phyloP scores from a whole-genome alignment of 1,139 yeast genomes.

The Geotrichum restrictum region DNA sequence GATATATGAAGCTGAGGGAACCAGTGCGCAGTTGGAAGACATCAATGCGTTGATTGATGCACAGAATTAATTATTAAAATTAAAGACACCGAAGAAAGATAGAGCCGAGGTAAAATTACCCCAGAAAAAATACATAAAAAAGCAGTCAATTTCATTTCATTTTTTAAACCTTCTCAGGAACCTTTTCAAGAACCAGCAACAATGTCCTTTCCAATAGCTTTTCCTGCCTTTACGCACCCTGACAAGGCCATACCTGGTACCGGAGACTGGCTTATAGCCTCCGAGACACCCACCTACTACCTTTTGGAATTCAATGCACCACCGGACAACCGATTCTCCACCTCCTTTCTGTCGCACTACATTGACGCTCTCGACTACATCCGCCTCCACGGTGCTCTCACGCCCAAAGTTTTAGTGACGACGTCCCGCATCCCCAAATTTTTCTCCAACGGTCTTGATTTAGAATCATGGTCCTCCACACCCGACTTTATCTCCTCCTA shows the following conservation, averaged over 20 bases:
- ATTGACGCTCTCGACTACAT: conserved; percentile 36
- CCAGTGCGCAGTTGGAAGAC: conserved; percentile 97
- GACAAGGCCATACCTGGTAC: conserved; percentile 16
- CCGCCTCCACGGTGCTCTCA: conserved; percentile 26
- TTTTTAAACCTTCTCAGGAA: too few species aligned
- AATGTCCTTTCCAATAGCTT: conserved; percentile 25
- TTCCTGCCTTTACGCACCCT: conserved; percentile 26
- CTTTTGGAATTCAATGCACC: conserved; percentile 34
- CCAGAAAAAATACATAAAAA: too few species aligned
- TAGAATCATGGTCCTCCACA: conserved; percentile 35
- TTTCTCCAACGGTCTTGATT: conserved; percentile 42
- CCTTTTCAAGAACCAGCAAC: too few species aligned
- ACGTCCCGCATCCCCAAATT: conserved; percentile 39
- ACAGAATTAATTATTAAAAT: conserved; percentile 19
- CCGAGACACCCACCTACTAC: conserved; percentile 30
- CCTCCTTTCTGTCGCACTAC: conserved; percentile 34
- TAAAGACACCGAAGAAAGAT: too few species aligned
- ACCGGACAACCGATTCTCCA: conserved; percentile 40
- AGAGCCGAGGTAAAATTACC: too few species aligned
- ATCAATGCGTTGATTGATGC: conserved; percentile 97
- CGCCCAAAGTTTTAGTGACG: conserved; percentile 38
- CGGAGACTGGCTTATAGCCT: conserved; percentile 18
- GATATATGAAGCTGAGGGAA: conserved; percentile 95
- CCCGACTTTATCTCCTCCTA: conserved; percentile 36
- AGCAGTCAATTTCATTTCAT: too few species aligned